phyloP scores from a whole-genome alignment of 306 rosid species.

The Lotus japonicus region DNA sequence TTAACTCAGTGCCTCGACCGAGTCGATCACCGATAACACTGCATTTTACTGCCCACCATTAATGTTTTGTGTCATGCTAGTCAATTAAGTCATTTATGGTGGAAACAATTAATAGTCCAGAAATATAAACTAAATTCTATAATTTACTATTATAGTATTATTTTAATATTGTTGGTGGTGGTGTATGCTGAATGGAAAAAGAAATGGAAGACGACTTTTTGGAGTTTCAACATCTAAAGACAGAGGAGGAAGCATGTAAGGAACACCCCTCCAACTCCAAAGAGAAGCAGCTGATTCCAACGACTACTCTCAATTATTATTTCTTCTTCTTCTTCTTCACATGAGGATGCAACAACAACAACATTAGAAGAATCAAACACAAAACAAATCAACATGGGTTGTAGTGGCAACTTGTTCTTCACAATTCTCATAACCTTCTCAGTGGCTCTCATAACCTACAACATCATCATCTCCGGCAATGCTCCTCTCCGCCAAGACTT shows the following conservation, averaged over 20 bases:
- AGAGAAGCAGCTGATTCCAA: background rate
- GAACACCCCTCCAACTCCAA: too few relatives aligned
- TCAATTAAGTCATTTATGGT: too few relatives aligned
- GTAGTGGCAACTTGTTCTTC: slow-evolving; percentile 91
- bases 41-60: too few relatives aligned
- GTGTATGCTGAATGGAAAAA: background rate
- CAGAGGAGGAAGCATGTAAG: too few relatives aligned
- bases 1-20: too few relatives aligned
- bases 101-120: too few relatives aligned
- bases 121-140: too few relatives aligned
- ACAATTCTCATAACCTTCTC: slow-evolving; percentile 64
- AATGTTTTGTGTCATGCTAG: too few relatives aligned
- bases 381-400: slow-evolving; percentile 50
- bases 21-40: too few relatives aligned
- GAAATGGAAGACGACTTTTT: slow-evolving; percentile 9
- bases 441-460: slow-evolving; percentile 85
- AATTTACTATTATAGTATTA: background rate
- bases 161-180: background rate
- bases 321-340: background rate
- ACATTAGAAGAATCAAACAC: background rate
- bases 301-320: background rate
- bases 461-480: slow-evolving; percentile 79
- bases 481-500: slow-evolving; percentile 80
- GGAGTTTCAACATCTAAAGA: background rate
- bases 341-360: background rate